These are phyloP conservation scores for Phytophthora melonis DNA, from an alignment of 352 stramenopile genomes.

Conservation along the genomic window DNA sequence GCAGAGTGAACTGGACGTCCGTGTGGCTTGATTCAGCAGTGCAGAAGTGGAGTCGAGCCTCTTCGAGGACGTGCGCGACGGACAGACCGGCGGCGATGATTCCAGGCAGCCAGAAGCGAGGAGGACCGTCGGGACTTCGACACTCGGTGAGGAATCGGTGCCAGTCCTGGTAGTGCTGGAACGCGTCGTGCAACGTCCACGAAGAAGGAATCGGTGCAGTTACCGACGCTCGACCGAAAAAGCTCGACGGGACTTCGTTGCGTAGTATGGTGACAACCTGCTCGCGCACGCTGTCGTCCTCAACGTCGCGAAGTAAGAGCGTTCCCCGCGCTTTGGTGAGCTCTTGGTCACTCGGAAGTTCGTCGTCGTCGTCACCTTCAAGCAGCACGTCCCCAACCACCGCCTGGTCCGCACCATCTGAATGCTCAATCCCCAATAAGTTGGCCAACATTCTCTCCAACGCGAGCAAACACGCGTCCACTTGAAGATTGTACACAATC, in stretches of 20 bases:
- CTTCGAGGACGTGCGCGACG: conserved; percentile 17
- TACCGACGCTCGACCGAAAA: background rate
- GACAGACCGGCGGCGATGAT: conserved; percentile 15
- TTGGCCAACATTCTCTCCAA: conserved; percentile 14
- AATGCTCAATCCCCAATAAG: background rate
- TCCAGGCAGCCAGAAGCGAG: conserved; percentile 30
- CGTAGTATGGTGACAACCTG: conserved; percentile 29
- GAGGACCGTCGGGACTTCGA: background rate
- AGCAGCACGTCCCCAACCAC: background rate
- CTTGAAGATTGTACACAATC: conserved; percentile 23
- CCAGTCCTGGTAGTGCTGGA: conserved; percentile 41
- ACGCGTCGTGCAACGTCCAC: conserved; percentile 36
- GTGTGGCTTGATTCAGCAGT: background rate
- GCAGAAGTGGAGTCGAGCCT: background rate
- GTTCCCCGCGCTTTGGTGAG: background rate
- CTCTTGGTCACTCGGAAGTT: conserved; percentile 6
- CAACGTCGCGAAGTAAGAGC: conserved; percentile 19
- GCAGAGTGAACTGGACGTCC: conserved; percentile 22
- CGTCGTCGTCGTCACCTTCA: conserved; percentile 5
- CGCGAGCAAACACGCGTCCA: conserved; percentile 2
- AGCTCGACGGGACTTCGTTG: conserved; percentile 27
- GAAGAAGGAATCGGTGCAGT: background rate
- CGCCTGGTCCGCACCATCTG: too few relatives aligned
- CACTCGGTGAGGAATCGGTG: conserved; percentile 8
- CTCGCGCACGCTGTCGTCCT: conserved; percentile 9